Conservation (phyloP, 2,329 filamentous ascomycete species). For the Aspergillus sp. region DNA sequence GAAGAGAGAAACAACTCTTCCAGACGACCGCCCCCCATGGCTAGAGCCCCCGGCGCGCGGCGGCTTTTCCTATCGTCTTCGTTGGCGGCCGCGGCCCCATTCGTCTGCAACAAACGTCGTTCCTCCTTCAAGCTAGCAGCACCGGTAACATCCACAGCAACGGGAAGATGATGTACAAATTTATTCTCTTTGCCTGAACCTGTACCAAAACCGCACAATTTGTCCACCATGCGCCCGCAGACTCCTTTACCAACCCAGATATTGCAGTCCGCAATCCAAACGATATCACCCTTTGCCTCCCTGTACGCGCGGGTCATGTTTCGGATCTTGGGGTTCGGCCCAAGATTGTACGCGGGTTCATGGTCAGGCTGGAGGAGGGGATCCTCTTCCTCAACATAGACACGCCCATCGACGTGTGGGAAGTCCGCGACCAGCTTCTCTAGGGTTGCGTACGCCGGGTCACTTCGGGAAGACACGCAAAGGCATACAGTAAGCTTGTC, state of each 20-base stretch:
- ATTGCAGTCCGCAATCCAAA: constrained; percentile 97
- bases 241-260: constrained; percentile 83
- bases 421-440: constrained; percentile 72
- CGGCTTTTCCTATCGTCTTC: constrained; percentile 12
- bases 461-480: constrained; percentile 72
- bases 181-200: constrained; percentile 62
- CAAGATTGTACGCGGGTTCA: constrained; percentile 60
- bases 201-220: constrained; percentile 66
- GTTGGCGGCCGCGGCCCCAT: neutral
- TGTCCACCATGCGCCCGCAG: constrained; percentile 84
- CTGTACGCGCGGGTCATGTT: constrained; percentile 94
- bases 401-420: constrained; percentile 65
- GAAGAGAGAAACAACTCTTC: constrained; percentile 96
- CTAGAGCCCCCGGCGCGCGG: constrained; percentile 23
- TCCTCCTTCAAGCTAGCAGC: constrained; percentile 26
- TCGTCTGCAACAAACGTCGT: constrained; percentile 16
- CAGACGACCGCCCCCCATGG: constrained; percentile 71
- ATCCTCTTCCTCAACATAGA: constrained; percentile 83
- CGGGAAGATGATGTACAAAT: constrained; percentile 89
- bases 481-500: constrained; percentile 77
- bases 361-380: constrained; percentile 59
- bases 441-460: constrained; percentile 76
- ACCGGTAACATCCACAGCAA: constrained; percentile 72
- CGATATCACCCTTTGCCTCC: constrained; percentile 80
- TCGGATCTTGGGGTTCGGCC: constrained; percentile 96